Evolutionary conservation across 2,329 filamentous ascomycete species (phyloP), one percentile per base, ranked within the genome.

Genomic region (Calonectria crousiana): DNA sequence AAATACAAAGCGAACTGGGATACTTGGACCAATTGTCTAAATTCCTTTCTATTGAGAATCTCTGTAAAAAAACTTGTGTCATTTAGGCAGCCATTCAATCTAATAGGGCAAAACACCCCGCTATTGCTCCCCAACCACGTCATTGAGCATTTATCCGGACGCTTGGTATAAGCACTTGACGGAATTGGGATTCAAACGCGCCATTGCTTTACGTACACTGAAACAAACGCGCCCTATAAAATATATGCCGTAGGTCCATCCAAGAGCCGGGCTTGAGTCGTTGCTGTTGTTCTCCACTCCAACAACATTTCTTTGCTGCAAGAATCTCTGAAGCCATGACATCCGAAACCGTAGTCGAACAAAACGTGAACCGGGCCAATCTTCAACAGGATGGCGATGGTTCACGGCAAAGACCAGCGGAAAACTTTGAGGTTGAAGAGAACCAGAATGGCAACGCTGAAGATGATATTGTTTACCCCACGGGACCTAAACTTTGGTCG

Each of bases 401-500:
- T 2, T 6, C 58, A 1, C 14, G 26, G 1, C 65, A 56, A 28
- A 71, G 69, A 2, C 74, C 64, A 1, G 20, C 47, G 0, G 77
- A 77, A 8, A 2, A 6, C 0, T 8, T 79, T 0, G 72, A 78
- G 8, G 18, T 78, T 0, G 76, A 78, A 44, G 74, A 78, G 0
- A 60, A 60, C 3, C 49, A 4, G 0, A 28, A 73, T 32, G 49
- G 36, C 18, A 32, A n/a, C 26, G 53, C 6, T 6, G 69, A 71
- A 8, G 75, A 78, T 0, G 53, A 53, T 0, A 49, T 51, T 0
- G 18, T 28, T 0, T 80, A 77, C 11, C 78, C 78, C 0, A 70
- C 74, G 1, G 78, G 78, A 0, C 74, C 71, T 3, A 80, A 80
- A 30, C 74, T 80, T 0, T 80, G 78, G 78, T 79, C 76, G 2